These are phyloP conservation scores for Solanum appendiculatum DNA, from an alignment of 257 asterid genomes.

Conservation along the genomic window DNA sequence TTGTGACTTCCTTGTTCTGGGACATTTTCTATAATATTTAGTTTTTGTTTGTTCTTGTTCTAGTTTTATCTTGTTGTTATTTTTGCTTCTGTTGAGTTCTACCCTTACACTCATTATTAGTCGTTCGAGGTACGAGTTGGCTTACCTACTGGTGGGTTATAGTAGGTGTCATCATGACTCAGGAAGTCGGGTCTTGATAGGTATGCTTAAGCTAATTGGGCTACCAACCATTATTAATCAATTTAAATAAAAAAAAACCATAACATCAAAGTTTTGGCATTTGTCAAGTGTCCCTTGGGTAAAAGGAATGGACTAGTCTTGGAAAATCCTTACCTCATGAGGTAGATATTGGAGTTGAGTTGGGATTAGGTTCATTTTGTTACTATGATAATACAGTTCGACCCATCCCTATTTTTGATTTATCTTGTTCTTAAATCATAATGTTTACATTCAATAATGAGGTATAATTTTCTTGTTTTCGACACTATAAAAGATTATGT, in stretches of 20 bases:
- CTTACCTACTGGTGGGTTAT: too few species aligned
- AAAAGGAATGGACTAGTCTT: not conserved
- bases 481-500: not conserved
- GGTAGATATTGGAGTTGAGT: not conserved
- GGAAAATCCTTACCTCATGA: not conserved
- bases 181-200: too few species aligned
- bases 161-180: too few species aligned
- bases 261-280: not conserved
- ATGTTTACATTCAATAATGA: not conserved
- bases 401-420: not conserved
- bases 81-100: too few species aligned
- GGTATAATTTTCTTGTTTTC: not conserved
- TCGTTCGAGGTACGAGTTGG: too few species aligned
- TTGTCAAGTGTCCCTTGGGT: not conserved
- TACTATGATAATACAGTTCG: not conserved
- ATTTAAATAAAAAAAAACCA: not conserved
- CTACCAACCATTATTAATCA: not conserved
- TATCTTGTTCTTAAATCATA: not conserved
- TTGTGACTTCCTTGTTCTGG: too few species aligned
- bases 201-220: not conserved
- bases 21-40: too few species aligned
- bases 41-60: too few species aligned
- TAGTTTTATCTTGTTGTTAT: too few species aligned
- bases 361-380: not conserved
- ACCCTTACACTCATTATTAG: too few species aligned